phyloP scores from a whole-genome alignment of 768 basidiomycete species.

The Lyophyllum semitale region DNA sequence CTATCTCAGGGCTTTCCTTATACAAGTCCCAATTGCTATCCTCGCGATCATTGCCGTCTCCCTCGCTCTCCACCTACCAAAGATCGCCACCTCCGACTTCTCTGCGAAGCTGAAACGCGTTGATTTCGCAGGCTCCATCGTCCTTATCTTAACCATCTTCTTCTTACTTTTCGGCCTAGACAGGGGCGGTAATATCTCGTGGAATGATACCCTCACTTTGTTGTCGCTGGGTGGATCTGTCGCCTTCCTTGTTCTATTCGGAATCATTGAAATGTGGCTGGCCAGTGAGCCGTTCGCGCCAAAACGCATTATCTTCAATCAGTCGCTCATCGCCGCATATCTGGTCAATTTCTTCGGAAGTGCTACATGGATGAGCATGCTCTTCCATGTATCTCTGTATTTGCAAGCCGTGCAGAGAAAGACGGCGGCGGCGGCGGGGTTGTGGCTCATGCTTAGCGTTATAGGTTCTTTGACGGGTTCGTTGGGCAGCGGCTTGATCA shows the following conservation, averaged over 20 bases:
- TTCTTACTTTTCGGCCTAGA: constrained; percentile 60
- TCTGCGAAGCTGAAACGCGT: constrained; percentile 55
- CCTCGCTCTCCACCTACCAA: constrained; percentile 56
- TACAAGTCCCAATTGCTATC: constrained; percentile 59
- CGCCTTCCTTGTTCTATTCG: constrained; percentile 39
- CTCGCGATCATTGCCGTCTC: constrained; percentile 56
- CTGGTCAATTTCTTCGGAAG: constrained; percentile 61
- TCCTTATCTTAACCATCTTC: constrained; percentile 56
- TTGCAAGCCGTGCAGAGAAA: constrained; percentile 56
- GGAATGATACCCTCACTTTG: constrained; percentile 42
- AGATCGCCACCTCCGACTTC: constrained; percentile 40
- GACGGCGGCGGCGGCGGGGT: constrained; percentile 48
- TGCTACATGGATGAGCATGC: constrained; percentile 41
- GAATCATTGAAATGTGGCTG: constrained; percentile 45
- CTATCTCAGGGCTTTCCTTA: constrained; percentile 50
- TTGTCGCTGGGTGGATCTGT: constrained; percentile 34
- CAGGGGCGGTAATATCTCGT: constrained; percentile 50
- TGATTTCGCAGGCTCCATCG: constrained; percentile 61
- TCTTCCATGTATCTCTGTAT: constrained; percentile 59
- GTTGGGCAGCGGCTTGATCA: constrained; percentile 50
- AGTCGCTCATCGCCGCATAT: constrained; percentile 53
- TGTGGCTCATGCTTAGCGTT: constrained; percentile 53
- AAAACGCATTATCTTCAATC: constrained; percentile 50
- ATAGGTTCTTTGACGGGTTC: constrained; percentile 50
- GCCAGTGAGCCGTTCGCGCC: constrained; percentile 65